Base-by-base conservation (phyloP, 2,329 filamentous ascomycete genomes). In the Ploettnerulaceae sp. region DNA sequence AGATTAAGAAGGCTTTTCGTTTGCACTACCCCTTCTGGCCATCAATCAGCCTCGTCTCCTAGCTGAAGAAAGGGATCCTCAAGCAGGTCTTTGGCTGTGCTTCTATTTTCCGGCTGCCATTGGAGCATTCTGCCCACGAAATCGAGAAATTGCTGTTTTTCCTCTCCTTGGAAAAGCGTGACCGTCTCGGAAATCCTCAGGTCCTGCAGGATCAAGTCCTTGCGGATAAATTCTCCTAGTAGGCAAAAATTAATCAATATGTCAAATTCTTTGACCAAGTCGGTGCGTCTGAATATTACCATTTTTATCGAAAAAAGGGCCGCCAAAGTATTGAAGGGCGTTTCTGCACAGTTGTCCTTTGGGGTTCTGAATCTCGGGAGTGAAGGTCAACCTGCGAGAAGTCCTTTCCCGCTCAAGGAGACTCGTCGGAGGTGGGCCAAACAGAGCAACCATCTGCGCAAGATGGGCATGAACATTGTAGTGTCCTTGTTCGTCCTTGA, bases 191-290 rank as follows among this genome's bases (percentile, higher is more conserved):
- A 45, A 57, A 45, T 45, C 18, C 42, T 64, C 8, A 57, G 52
- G 40, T 62, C 38, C 3, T 36, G 47, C 7, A 62, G 60, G 14
- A 66, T 63, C 45, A 67, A 43, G 17, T 63, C 54, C 47, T 64
- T 50, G 38, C 60, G 61, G 39, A 65, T 55, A 48, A 61, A 66
- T 48, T 44, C 49, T 47, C 65, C 61, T 67, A 15, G 32, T 38
- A 12, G 35, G 3, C 21, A 38, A 45, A 26, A 22, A 14, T 8
- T 45, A 15, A 22, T 45, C 42, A 45, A 45, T 29, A 37, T 12
- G 25, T 41, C 18, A 31, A 31, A 26, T 2, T 25, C 15, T 38
- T 22, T 26, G 20, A 18, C 24, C 8, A 17, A 18, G 29, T 31
- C 12, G 28, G 18, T 45, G 7, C 15, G 37, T 45, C 22, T 45